These are phyloP conservation scores for Aspergillus pseudotamarii DNA, from an alignment of 2,329 filamentous ascomycete genomes.

Conservation along the genomic window DNA sequence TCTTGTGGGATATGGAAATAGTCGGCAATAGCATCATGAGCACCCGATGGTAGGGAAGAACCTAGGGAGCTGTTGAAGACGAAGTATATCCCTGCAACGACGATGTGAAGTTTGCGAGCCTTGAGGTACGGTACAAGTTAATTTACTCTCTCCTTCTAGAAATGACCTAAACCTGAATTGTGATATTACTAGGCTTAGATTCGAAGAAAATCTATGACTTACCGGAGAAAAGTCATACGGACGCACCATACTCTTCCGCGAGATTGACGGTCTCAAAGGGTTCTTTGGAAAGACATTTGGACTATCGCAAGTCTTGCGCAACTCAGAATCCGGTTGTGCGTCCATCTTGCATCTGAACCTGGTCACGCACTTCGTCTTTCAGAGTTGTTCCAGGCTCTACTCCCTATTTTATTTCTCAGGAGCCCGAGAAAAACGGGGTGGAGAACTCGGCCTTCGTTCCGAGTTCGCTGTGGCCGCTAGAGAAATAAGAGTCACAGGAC, in stretches of 20 bases:
- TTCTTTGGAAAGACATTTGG: neutral
- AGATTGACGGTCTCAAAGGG: neutral
- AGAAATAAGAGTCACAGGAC: neutral
- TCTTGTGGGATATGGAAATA: slow-evolving; percentile 18
- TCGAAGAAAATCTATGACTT: neutral
- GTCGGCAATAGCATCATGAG: slow-evolving; percentile 17
- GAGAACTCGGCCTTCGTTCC: neutral
- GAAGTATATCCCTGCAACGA: slow-evolving; percentile 19
- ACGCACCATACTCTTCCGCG: neutral
- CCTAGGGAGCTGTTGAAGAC: slow-evolving; percentile 24
- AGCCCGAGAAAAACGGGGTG: neutral
- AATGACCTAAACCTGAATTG: neutral
- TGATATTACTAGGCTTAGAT: neutral
- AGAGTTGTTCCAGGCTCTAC: neutral
- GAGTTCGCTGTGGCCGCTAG: neutral
- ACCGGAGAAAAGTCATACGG: neutral
- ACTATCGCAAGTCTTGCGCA: neutral
- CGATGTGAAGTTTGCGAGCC: slow-evolving; percentile 17
- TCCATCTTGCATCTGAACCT: neutral
- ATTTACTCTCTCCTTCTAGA: neutral
- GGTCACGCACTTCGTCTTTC: neutral
- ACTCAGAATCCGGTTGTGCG: neutral
- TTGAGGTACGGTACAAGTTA: neutral
- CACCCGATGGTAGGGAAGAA: slow-evolving; percentile 23
- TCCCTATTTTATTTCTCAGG: neutral